Conservation (phyloP, 345 rosid genomes). For the Crucihimalaya himalaica region DNA sequence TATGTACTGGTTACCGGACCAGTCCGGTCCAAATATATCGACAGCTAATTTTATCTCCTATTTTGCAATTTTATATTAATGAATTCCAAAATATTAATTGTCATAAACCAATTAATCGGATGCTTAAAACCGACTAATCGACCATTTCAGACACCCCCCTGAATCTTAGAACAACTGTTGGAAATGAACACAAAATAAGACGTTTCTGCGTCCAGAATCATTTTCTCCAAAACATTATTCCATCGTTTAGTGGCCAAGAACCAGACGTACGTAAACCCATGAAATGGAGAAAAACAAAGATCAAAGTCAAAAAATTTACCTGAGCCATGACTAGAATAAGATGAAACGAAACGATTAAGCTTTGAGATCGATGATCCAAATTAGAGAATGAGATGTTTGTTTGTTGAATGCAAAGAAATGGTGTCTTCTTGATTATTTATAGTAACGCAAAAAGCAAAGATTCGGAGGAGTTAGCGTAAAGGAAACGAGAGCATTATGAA, state of each 20-base stretch:
- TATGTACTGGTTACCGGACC: not conserved
- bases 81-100: not conserved
- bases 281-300: not conserved
- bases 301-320: constrained; percentile 16
- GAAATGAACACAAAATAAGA: not conserved
- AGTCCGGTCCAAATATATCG: not conserved
- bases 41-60: not conserved
- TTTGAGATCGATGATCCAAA: not conserved
- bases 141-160: not conserved
- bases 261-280: constrained; percentile 1
- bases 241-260: not conserved
- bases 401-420: constrained; percentile 26
- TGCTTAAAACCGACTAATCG: not conserved
- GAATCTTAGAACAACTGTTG: not conserved
- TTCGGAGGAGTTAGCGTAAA: constrained; percentile 41
- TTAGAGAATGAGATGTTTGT: constrained; percentile 9
- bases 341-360: constrained; percentile 17
- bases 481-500: constrained; percentile 37
- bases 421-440: constrained; percentile 16
- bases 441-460: constrained; percentile 35
- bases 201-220: not conserved
- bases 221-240: not conserved
- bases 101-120: not conserved
- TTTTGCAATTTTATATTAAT: not conserved
- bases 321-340: constrained; percentile 34